Conservation (phyloP, 2,329 filamentous ascomycete species). For the Scytalidium sp. region DNA sequence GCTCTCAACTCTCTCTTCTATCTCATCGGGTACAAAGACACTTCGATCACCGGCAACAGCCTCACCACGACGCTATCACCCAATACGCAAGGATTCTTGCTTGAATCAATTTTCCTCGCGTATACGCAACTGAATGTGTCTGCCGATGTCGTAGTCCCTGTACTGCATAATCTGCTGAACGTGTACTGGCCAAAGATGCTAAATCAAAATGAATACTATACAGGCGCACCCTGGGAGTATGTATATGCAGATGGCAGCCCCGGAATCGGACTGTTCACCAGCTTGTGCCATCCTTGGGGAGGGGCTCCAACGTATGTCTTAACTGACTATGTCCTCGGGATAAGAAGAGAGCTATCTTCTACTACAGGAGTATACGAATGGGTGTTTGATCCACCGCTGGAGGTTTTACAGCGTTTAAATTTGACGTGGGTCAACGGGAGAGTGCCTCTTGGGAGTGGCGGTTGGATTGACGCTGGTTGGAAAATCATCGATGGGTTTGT, state of each 20-base stretch:
- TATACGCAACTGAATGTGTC: conserved; percentile 17
- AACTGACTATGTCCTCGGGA: conserved; percentile 31
- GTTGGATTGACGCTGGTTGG: too few species aligned
- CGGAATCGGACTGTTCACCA: conserved; percentile 39
- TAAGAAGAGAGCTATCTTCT: conserved; percentile 4
- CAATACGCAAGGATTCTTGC: conserved; percentile 43
- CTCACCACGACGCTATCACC: conserved; percentile 34
- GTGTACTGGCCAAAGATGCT: conserved; percentile 41
- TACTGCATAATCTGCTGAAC: too few species aligned
- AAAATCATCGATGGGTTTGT: too few species aligned
- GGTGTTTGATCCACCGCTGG: conserved; percentile 26
- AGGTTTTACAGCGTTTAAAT: too few species aligned
- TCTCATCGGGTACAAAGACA: conserved; percentile 35
- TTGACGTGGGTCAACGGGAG: too few species aligned
- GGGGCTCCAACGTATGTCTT: conserved; percentile 42
- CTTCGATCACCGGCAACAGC: conserved; percentile 10
- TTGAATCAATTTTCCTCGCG: conserved; percentile 32
- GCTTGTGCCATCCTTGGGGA: conserved; percentile 41
- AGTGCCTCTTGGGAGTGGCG: too few species aligned
- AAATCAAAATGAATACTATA: conserved; percentile 29
- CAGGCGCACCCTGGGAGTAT: conserved; percentile 44
- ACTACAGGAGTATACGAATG: conserved; percentile 21
- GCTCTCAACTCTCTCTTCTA: conserved; percentile 28
- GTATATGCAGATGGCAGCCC: conserved; percentile 34
- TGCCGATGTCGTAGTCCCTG: too few species aligned